Conservation (phyloP, 495 filamentous ascomycete genomes). For the Evansstolkia leycettana region DNA sequence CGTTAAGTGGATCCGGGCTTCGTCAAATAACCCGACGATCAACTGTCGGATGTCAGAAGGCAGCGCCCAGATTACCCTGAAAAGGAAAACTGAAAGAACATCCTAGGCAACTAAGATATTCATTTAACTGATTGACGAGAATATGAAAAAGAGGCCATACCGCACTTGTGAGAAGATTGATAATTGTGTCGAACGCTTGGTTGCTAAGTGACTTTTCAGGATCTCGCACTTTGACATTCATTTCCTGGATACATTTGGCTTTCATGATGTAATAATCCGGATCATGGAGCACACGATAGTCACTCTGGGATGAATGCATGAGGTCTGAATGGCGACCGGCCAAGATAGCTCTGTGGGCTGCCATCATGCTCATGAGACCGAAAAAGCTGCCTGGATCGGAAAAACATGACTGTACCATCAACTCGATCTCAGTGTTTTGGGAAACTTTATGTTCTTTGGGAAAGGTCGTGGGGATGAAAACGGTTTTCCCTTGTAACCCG, state of each 20-base stretch:
- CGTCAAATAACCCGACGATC: conserved; percentile 20
- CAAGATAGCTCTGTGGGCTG: conserved; percentile 22
- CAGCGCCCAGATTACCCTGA: background rate
- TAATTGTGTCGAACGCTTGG: conserved; percentile 24
- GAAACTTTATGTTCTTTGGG: conserved; percentile 15
- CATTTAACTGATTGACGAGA: background rate
- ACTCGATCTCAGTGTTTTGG: conserved; percentile 11
- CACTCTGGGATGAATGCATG: background rate
- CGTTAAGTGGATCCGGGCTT: conserved; percentile 21
- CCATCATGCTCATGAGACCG: conserved; percentile 25
- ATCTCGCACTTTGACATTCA: conserved; percentile 20
- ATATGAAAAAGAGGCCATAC: conserved; percentile 8
- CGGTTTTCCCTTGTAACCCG: conserved; percentile 13
- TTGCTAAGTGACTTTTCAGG: conserved; percentile 14
- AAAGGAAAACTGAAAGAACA: background rate
- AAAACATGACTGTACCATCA: conserved; percentile 19
- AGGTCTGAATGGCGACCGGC: conserved; percentile 8
- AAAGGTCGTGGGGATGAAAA: conserved; percentile 27
- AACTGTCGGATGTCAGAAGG: conserved; percentile 11
- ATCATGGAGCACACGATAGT: conserved; percentile 9
- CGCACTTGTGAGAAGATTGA: conserved; percentile 22
- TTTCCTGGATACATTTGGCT: conserved; percentile 19
- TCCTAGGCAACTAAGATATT: no score
- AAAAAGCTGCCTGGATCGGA: conserved; percentile 25
- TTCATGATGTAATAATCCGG: conserved; percentile 26